These are phyloP conservation scores for Atkinsonella texensis DNA, from an alignment of 2,329 filamentous ascomycete species.

Conservation along the genomic window DNA sequence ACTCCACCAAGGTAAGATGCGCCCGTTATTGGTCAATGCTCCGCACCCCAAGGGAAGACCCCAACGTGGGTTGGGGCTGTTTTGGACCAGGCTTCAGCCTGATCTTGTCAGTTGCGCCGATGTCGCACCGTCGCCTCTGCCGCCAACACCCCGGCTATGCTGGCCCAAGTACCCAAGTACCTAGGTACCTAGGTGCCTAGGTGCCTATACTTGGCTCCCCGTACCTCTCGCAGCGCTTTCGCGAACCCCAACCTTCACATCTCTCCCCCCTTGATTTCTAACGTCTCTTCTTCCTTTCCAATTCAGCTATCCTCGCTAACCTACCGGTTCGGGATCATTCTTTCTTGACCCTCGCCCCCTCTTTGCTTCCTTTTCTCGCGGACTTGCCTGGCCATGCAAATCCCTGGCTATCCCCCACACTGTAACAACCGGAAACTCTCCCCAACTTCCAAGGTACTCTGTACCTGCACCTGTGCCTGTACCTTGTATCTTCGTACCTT, in stretches of 20 bases:
- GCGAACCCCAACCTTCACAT: too few relatives aligned
- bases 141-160: too few relatives aligned
- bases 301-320: background rate
- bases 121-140: background rate
- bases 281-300: too few relatives aligned
- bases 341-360: background rate
- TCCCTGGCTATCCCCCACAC: conserved; percentile 1
- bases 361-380: background rate
- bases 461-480: background rate
- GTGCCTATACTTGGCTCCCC: too few relatives aligned
- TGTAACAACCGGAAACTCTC: background rate
- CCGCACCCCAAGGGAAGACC: too few relatives aligned
- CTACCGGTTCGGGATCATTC: background rate
- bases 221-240: too few relatives aligned
- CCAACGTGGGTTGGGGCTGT: conserved; percentile 3
- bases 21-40: too few relatives aligned
- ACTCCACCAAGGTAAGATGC: too few relatives aligned
- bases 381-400: background rate
- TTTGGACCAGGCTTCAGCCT: background rate
- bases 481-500: background rate
- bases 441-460: background rate
- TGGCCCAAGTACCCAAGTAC: background rate
- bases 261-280: too few relatives aligned
- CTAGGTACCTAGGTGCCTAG: too few relatives aligned
- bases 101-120: background rate